phyloP scores from a whole-genome alignment of 192 early-diverging fungal species.

The Rhizoclosmatium globosum region DNA sequence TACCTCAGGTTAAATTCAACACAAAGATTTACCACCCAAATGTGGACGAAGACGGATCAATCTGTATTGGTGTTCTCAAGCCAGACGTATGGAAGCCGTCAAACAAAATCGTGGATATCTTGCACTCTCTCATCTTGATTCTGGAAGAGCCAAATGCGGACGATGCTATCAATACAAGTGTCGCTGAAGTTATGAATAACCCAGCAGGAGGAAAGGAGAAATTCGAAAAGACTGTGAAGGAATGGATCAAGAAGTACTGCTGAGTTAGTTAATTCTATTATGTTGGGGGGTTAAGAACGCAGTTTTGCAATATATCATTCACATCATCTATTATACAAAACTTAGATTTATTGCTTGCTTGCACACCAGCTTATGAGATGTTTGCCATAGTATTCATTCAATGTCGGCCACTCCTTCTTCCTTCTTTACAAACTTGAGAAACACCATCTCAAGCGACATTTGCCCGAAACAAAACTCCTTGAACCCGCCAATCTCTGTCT shows the following conservation, averaged over 20 bases:
- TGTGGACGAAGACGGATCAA: conserved; percentile 81
- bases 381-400: background rate
- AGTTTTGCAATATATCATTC: too few species aligned
- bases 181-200: conserved; percentile 75
- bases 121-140: conserved; percentile 68
- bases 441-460: conserved; percentile 69
- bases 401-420: background rate
- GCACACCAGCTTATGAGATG: background rate
- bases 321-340: too few species aligned
- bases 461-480: conserved; percentile 67
- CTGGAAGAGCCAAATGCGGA: conserved; percentile 83
- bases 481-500: conserved; percentile 40
- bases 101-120: conserved; percentile 73
- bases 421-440: conserved; percentile 65
- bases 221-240: conserved; percentile 76
- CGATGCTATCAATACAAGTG: conserved; percentile 77
- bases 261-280: too few species aligned
- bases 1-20: conserved; percentile 68
- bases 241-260: conserved; percentile 70
- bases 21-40: conserved; percentile 88
- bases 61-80: conserved; percentile 81
- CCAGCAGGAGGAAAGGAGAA: conserved; percentile 13
- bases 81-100: conserved; percentile 87
- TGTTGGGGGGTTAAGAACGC: too few species aligned
- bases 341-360: background rate